Conservation (phyloP, 23 red algal genomes). For the Gracilaria caudata region DNA sequence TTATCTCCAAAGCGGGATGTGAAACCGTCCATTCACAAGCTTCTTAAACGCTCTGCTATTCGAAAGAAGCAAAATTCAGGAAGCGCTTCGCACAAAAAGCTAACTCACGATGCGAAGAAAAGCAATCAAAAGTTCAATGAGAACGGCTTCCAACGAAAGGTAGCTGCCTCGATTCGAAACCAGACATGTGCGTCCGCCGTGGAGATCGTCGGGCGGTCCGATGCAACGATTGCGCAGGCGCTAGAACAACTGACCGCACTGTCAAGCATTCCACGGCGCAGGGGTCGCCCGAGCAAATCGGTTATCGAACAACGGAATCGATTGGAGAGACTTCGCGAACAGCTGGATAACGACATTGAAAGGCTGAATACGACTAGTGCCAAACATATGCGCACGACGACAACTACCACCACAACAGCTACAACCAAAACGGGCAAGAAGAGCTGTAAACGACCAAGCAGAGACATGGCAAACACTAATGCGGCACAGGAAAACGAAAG, state of each 20-base stretch:
- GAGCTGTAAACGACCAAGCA: slow-evolving; percentile 7
- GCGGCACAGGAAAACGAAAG: background rate
- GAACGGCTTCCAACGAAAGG: background rate
- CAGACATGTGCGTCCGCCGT: background rate
- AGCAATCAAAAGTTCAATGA: background rate
- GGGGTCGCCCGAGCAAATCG: slow-evolving; percentile 27
- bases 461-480: background rate
- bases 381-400: background rate
- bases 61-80: background rate
- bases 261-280: slow-evolving; percentile 12
- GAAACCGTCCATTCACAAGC: background rate
- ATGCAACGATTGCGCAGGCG: slow-evolving; percentile 8
- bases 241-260: background rate
- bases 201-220: slow-evolving; percentile 4
- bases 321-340: slow-evolving; percentile 5
- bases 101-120: background rate
- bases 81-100: background rate
- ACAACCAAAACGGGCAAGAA: slow-evolving; percentile 14
- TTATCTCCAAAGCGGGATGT: background rate
- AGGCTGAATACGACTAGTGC: background rate
- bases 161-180: background rate
- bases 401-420: background rate
- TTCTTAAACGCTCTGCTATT: background rate
- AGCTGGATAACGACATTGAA: background rate
- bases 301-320: slow-evolving; percentile 21